Evolutionary conservation across 768 basidiomycete genomes (phyloP).

Genomic region (Gloeopeniophorella convolvens): DNA sequence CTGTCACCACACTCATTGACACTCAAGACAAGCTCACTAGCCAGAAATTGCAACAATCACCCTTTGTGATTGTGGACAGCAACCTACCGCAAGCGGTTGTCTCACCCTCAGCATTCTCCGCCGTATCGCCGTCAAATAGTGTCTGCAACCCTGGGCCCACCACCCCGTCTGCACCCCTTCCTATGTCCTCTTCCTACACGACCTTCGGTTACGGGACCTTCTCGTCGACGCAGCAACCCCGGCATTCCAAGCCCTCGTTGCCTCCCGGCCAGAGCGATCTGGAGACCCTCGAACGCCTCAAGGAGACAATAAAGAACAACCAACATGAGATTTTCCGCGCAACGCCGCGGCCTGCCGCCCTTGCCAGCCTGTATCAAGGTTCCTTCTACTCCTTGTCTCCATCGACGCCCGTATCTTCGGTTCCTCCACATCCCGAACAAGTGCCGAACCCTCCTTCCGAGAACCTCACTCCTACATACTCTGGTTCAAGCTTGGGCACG

Average conservation of each 20-base stretch:
- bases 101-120: conserved; percentile 3
- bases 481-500: conserved; percentile 3
- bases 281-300: conserved; percentile 69
- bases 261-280: conserved; percentile 61
- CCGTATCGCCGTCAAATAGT: background rate
- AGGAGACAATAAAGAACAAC: conserved; percentile 59
- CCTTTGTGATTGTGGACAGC: background rate
- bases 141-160: conserved; percentile 21
- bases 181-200: background rate
- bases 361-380: conserved; percentile 62
- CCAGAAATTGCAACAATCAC: background rate
- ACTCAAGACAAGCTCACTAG: background rate
- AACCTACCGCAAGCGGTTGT: background rate
- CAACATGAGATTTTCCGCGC: conserved; percentile 71
- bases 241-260: conserved; percentile 21
- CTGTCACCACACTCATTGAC: conserved; percentile 57
- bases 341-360: conserved; percentile 54
- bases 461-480: conserved; percentile 10
- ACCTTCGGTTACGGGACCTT: conserved; percentile 20
- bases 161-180: conserved; percentile 28
- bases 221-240: conserved; percentile 11
- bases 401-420: conserved; percentile 23
- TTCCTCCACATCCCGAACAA: conserved; percentile 34
- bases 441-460: conserved; percentile 11
- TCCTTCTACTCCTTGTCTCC: conserved; percentile 25